These are phyloP conservation scores for Suhomyces guaymorum DNA, from an alignment of 1,139 yeast genomes.

Conservation along the genomic window DNA sequence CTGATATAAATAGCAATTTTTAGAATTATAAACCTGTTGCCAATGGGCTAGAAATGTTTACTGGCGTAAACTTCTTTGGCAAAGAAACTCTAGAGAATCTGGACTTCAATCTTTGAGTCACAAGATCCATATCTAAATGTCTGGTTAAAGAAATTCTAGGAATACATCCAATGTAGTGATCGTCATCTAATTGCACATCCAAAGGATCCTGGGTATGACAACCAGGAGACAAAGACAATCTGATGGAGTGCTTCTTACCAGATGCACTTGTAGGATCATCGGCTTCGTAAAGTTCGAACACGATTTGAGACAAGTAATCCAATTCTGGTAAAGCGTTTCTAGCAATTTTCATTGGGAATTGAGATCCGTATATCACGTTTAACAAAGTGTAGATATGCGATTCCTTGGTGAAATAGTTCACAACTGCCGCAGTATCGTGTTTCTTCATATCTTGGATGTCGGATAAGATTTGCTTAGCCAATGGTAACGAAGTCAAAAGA, in stretches of 20 bases:
- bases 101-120: conserved; percentile 76
- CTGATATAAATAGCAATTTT: too few species aligned
- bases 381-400: conserved; percentile 93
- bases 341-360: conserved; percentile 89
- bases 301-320: conserved; percentile 92
- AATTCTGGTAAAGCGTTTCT: conserved; percentile 95
- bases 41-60: conserved; percentile 75
- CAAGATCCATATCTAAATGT: conserved; percentile 90
- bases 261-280: conserved; percentile 58
- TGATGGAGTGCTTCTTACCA: conserved; percentile 80
- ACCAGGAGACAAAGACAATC: conserved; percentile 92
- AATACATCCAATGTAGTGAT: conserved; percentile 95
- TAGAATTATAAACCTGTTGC: conserved; percentile 23
- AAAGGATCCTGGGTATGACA: conserved; percentile 97
- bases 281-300: conserved; percentile 88
- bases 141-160: conserved; percentile 88
- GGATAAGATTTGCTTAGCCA: conserved; percentile 81
- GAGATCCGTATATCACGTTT: conserved; percentile 91
- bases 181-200: conserved; percentile 93
- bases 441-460: conserved; percentile 82
- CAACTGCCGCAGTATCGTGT: conserved; percentile 77
- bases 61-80: conserved; percentile 90
- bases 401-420: conserved; percentile 93
- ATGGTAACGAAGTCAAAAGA: conserved; percentile 86
- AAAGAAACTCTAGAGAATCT: conserved; percentile 84